Conservation (phyloP, 2,329 filamentous ascomycete species). For the Beauveria pseudobassiana region DNA sequence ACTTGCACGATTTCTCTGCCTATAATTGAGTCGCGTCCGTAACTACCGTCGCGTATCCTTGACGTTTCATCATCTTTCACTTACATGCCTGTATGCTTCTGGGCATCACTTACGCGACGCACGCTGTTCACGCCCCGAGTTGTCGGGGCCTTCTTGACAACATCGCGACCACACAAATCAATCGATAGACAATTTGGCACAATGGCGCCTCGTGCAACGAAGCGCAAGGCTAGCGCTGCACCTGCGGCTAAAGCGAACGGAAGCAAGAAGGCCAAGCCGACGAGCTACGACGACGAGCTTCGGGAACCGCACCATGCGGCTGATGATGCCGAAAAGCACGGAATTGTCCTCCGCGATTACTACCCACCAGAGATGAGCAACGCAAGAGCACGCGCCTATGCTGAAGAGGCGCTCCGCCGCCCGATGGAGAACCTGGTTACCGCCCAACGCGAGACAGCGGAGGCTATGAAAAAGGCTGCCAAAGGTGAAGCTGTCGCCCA, state of each 20-base stretch:
- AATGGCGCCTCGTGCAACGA: constrained; percentile 21
- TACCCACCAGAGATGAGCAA: constrained; percentile 86
- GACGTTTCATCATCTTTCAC: not conserved
- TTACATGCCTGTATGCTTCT: not conserved
- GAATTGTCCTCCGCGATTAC: constrained; percentile 64
- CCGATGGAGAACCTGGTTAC: constrained; percentile 63
- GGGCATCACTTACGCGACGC: not conserved
- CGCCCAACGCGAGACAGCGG: constrained; percentile 46
- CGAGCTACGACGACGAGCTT: constrained; percentile 25
- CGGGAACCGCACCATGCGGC: constrained; percentile 39
- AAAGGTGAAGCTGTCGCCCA: constrained; percentile 59
- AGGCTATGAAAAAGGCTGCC: constrained; percentile 28
- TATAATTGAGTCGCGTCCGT: not conserved
- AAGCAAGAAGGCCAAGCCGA: constrained; percentile 27
- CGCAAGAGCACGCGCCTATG: constrained; percentile 67
- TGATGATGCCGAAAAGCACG: constrained; percentile 42
- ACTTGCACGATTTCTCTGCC: not conserved
- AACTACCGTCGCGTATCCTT: not conserved
- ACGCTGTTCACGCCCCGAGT: not conserved
- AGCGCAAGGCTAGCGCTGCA: constrained; percentile 21
- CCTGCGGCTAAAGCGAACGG: constrained; percentile 18
- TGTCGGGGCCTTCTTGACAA: not conserved
- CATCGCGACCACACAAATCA: not conserved
- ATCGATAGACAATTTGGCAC: not conserved
- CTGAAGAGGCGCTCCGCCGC: constrained; percentile 56